phyloP scores from a whole-genome alignment of 2,329 filamentous ascomycete genomes.

The Podosphaera leucotricha region DNA sequence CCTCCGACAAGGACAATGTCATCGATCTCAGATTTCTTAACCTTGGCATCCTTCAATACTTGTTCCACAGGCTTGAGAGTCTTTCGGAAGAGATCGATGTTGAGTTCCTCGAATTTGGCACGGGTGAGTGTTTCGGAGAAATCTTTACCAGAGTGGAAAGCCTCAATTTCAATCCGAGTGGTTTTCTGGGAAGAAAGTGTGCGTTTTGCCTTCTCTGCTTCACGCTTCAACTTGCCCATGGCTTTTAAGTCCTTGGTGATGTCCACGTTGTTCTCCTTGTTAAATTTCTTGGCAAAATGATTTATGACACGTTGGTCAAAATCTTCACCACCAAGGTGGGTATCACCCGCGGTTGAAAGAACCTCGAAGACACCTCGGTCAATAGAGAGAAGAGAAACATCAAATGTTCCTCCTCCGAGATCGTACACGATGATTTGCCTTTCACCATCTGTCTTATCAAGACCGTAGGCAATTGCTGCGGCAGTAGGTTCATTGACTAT shows the following conservation, averaged over 20 bases:
- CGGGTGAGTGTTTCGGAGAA: slow-evolving; percentile 96
- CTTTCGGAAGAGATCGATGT: slow-evolving; percentile 98
- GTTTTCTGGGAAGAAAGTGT: slow-evolving; percentile 88
- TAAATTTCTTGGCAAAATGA: slow-evolving; percentile 91
- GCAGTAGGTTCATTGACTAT: slow-evolving; percentile 94
- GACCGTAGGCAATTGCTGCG: slow-evolving; percentile 81
- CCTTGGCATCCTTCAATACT: slow-evolving; percentile 93
- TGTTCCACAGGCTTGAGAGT: slow-evolving; percentile 97
- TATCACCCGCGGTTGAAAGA: slow-evolving; percentile 84
- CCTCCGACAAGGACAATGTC: slow-evolving; percentile 97
- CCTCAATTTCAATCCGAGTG: slow-evolving; percentile 86
- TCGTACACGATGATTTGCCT: slow-evolving; percentile 84
- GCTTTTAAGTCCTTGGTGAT: slow-evolving; percentile 88
- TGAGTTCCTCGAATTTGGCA: slow-evolving; percentile 98
- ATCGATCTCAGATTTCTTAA: slow-evolving; percentile 84
- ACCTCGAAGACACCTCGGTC: slow-evolving; percentile 90
- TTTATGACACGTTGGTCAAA: slow-evolving; percentile 96
- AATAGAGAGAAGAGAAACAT: slow-evolving; percentile 81
- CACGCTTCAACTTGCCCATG: slow-evolving; percentile 98
- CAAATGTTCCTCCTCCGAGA: slow-evolving; percentile 83
- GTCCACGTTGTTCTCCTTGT: slow-evolving; percentile 91
- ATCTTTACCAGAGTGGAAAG: slow-evolving; percentile 89
- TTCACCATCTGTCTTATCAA: slow-evolving; percentile 66
- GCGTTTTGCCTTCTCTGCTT: slow-evolving; percentile 98
- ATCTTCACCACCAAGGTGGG: slow-evolving; percentile 93